Base-by-base conservation (phyloP, 2,329 filamentous ascomycete genomes). In the Colletotrichum salicis region DNA sequence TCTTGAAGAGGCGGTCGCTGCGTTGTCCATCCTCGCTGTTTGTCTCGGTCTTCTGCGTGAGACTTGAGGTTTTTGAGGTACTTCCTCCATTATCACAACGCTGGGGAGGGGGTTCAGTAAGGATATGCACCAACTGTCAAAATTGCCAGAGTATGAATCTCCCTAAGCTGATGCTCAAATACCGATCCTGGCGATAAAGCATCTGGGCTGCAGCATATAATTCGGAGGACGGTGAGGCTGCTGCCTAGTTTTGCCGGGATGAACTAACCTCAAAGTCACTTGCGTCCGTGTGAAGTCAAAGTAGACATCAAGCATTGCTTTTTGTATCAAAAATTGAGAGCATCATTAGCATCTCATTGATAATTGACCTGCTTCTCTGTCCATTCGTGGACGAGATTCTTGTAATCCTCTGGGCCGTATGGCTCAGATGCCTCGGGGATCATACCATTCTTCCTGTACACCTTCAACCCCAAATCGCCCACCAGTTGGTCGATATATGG, bases 401-500 rank as follows among this genome's bases (percentile, higher is more conserved):
- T 79, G 76, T 92, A 92, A 75, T 92, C 90, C 64, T 86, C 84
- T 1, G 88, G 86, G 0, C 87, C 86, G 78, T 92, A 92, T 2
- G 89, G 85, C 60, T 85, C 79, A 68, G 86, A 87, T 35, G 87
- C 82, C 76, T 91, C 90, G 1, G 81, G 81, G 63, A 86, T 76
- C 76, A 81, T 83, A 0, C 87, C 85, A 67, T 84, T 80, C 82
- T 92, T 92, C 41, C 89, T 82, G 74, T 87, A 84, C 15, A 82
- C 82, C 22, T 85, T 82, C 66, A 95, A 79, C 0, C 89, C 92
- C 67, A 95, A 76, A 78, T 96, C 93, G 5, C 82, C 81, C 71
- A 93, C 78, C 77, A 96, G 79, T 76, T 91, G 76, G 79, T 95
- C 93, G 22, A 94, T 78, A 70, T 94, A 96, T 4, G 92, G 92